Base-by-base conservation (phyloP, 768 basidiomycete species). In the Russula brevipes region DNA sequence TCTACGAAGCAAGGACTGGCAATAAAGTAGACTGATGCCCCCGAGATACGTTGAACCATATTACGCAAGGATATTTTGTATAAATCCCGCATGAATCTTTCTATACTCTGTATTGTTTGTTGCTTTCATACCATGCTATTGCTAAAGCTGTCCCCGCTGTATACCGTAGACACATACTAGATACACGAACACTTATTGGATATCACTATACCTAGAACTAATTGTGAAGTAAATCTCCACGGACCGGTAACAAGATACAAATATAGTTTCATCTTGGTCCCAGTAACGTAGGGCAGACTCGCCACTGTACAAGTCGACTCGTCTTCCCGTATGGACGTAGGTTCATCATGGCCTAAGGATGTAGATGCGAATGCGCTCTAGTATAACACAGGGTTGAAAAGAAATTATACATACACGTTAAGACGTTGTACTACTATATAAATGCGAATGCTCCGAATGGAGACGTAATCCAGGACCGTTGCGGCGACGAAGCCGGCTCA, bases 1-100 rank as follows among this genome's bases (percentile, higher is more conserved):
- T 94, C 55, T 93, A 84, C 61, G 79, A 82, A 60, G 81, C 87
- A 71, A 75, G 76, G 53, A 68, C 73, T 52, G 66, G 69, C 51
- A 66, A 62, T 59, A 72, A 70, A 61, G 10, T 73, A 0, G 47
- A 52, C 2, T 65, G 30, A 38, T 54, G 5, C 52, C 11, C 4
- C 12, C 30, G 19, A 42, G 19, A 16, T 54, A 17, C 19, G 2
- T 11, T 2, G 31, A 44, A 39, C 3, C 38, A 53, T 14, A 24
- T 36, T 57, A 44, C 8, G 5, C 42, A 3, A 16, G 44, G n/a
- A 45, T 17, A 17, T 44, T 53, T 24, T 33, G 16, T 10, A 35
- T 41, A 36, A n/a, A 16, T 46, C 52, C 16, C 33, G 14, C 54
- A 42, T 57, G 24, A 11, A 45, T 51, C 17, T 55, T 39, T 39